These are phyloP conservation scores for Lipomyces sp. DNA, from an alignment of 805 yeast genomes.

Conservation along the genomic window DNA sequence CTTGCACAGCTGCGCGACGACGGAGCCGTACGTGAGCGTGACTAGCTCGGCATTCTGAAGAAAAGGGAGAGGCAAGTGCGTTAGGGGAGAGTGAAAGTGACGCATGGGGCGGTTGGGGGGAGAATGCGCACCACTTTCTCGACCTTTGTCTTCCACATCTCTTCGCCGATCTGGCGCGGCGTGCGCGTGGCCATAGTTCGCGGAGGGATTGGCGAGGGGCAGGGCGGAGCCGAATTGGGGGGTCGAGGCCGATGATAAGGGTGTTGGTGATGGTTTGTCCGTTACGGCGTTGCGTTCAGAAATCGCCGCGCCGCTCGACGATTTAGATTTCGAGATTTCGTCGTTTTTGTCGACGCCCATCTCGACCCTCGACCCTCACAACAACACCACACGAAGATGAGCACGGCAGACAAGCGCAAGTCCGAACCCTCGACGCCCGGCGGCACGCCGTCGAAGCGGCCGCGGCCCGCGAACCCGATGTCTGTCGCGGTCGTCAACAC, in stretches of 20 bases:
- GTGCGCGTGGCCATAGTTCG: constrained; percentile 37
- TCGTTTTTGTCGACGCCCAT: background rate
- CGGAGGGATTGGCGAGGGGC: background rate
- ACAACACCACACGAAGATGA: background rate
- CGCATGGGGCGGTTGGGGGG: background rate
- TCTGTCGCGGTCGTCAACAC: constrained; percentile 29
- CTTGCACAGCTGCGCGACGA: constrained; percentile 84
- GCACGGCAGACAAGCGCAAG: constrained; percentile 23
- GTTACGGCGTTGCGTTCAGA: too few species aligned
- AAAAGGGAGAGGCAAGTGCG: too few species aligned
- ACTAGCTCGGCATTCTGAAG: constrained; percentile 82
- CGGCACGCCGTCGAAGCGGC: constrained; percentile 3
- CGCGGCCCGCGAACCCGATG: constrained; percentile 5
- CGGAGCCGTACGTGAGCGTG: constrained; percentile 91
- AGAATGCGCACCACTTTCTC: constrained; percentile 68
- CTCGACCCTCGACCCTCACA: background rate
- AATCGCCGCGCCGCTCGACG: too few species aligned
- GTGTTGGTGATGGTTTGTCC: too few species aligned
- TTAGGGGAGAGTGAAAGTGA: background rate
- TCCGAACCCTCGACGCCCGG: constrained; percentile 10
- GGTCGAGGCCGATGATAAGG: too few species aligned
- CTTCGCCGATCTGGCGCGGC: constrained; percentile 64
- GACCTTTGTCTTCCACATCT: constrained; percentile 82
- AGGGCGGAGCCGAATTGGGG: background rate
- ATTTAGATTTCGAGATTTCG: too few species aligned